phyloP scores from a whole-genome alignment of 108 stramenopile species.

The Nitzschia putrida region DNA sequence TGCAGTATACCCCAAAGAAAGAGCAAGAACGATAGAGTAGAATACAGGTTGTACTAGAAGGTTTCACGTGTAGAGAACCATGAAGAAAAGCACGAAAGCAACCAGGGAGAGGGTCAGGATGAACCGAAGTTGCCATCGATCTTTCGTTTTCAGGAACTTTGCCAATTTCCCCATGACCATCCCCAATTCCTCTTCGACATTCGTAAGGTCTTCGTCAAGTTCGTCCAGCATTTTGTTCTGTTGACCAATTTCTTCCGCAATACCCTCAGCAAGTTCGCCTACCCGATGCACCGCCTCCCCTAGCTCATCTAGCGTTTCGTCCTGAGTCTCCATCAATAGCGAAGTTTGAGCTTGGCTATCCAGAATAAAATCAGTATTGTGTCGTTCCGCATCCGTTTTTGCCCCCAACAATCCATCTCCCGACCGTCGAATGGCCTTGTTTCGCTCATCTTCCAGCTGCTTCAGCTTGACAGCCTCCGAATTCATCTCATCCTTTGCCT shows the following conservation, averaged over 20 bases:
- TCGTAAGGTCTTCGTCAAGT: constrained; percentile 76
- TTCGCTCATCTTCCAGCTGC: constrained; percentile 63
- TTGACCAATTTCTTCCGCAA: constrained; percentile 79
- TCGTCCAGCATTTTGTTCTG: constrained; percentile 85
- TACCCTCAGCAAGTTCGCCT: constrained; percentile 76
- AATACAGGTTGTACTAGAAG: too few relatives aligned
- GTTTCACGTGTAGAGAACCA: constrained; percentile 59
- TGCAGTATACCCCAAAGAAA: too few relatives aligned
- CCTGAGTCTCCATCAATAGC: constrained; percentile 81
- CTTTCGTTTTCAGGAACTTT: constrained; percentile 84
- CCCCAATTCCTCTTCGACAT: constrained; percentile 84
- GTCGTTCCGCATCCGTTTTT: constrained; percentile 34
- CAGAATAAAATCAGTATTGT: constrained; percentile 42
- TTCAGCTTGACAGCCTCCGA: constrained; percentile 67
- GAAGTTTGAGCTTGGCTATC: constrained; percentile 70
- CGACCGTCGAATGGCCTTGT: constrained; percentile 57
- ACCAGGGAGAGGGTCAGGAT: constrained; percentile 68
- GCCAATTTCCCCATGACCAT: constrained; percentile 88
- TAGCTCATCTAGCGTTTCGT: constrained; percentile 82
- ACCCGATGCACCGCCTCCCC: constrained; percentile 77
- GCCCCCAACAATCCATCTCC: constrained; percentile 44
- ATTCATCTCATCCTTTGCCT: constrained; percentile 60
- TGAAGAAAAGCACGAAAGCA: constrained; percentile 71
- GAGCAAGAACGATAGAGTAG: too few relatives aligned
- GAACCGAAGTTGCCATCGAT: constrained; percentile 73